A percentile compares a stretch with the other conserved stretches of the same genome.
These are phyloP conservation scores for Bipolaris sorokiniana DNA, from an alignment of 2,329 filamentous ascomycete species.

Conservation along the genomic window DNA sequence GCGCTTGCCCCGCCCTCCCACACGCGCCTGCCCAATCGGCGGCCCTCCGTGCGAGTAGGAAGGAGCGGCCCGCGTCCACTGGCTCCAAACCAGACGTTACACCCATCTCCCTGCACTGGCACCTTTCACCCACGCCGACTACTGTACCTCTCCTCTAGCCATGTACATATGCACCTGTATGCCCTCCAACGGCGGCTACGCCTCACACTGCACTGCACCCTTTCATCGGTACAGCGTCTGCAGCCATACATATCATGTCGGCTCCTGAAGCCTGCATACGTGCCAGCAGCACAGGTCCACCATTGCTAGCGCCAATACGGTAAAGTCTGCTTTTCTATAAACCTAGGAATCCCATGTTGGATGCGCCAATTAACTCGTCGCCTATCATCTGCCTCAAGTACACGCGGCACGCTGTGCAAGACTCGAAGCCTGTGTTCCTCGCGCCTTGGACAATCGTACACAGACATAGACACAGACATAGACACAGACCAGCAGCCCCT, in stretches of 20 bases:
- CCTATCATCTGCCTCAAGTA: not conserved
- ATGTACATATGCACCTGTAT: not conserved
- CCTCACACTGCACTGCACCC: not conserved
- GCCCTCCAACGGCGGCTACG: not conserved
- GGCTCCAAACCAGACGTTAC: slow-evolving; percentile 13
- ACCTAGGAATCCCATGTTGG: not conserved
- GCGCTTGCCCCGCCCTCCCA: slow-evolving; percentile 13
- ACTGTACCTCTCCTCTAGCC: not conserved
- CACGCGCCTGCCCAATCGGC: slow-evolving; percentile 21
- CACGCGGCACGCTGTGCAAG: not conserved
- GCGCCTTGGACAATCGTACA: not conserved
- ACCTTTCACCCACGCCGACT: not conserved
- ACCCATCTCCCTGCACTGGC: not conserved
- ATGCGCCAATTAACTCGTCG: not conserved
- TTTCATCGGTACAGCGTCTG: not conserved
- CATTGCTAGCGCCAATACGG: not conserved
- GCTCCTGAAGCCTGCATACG: slow-evolving; percentile 19
- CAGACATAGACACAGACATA: not conserved
- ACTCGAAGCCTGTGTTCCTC: not conserved
- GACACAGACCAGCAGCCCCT: too few species aligned
- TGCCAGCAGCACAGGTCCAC: not conserved
- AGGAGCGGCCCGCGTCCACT: slow-evolving; percentile 18
- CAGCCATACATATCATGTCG: slow-evolving; percentile 9
- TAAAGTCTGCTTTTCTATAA: not conserved
- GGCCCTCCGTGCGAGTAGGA: slow-evolving; percentile 7